Evolutionary conservation across 139 green algal species (phyloP), one percentile per base, ranked within the genome.

Genomic region (Pleodorina starrii): DNA sequence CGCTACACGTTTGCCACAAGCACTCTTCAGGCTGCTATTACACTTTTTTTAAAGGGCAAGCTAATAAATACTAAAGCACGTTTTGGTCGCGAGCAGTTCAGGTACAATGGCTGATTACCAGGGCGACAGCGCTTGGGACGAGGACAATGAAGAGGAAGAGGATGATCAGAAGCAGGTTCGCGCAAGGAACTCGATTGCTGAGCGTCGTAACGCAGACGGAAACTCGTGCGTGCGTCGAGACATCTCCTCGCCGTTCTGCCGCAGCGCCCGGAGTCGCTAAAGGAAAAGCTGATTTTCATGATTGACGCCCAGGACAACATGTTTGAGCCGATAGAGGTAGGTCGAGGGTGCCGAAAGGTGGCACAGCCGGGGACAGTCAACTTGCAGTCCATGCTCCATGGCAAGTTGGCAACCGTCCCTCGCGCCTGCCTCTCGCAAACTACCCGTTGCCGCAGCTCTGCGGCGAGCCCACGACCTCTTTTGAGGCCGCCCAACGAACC

Each of bases 281-380:
- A 71, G 50, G 77, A 84, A 32, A 84, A 84, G 48, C 35, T 84
- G 4, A 84, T 84, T 32, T 84, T 84, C 36, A n/a, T 84, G 4
- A 84, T 84, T 50, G 77, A 84, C 36, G 77, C 50, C 10, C 77
- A 84, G n/a, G 77, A 35, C 10, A 48, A 35, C 35, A 84, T 84
- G 77, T 84, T 84, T 71, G 51, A 84, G 10, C 14, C 71, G 10
- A 84, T 84, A 21, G 50, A 72, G 77, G 77, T 84, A 60, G 11
- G 75, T 42, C 40, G n/a, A n/a, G n/a, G n/a, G n/a, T n/a, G n/a
- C n/a, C n/a, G n/a, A n/a, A n/a, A n/a, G n/a, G n/a, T n/a, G n/a
- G n/a, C n/a, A n/a, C n/a, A n/a, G n/a, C n/a, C n/a, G n/a, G n/a
- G n/a, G n/a, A n/a, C n/a, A n/a, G n/a, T n/a, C n/a, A n/a, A n/a